Conservation (phyloP, 768 basidiomycete species). For the Boletus patriciae region DNA sequence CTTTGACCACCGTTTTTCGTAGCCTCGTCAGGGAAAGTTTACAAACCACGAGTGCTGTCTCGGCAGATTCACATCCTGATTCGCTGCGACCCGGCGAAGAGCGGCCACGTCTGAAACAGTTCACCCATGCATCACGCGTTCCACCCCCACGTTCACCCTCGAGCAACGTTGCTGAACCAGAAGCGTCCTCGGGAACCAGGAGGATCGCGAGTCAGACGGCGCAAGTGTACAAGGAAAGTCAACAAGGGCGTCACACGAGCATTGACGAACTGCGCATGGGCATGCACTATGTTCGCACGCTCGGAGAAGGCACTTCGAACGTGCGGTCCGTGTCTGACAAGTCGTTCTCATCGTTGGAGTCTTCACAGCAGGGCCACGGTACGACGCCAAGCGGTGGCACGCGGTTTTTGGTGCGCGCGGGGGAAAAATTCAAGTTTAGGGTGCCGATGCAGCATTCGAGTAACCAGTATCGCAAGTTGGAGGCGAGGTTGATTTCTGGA, state of each 20-base stretch:
- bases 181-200: conserved; percentile 31
- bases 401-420: conserved; percentile 53
- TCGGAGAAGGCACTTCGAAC: conserved; percentile 52
- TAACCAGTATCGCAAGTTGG: conserved; percentile 39
- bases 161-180: conserved; percentile 18
- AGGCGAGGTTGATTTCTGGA: conserved; percentile 52
- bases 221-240: conserved; percentile 48
- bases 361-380: conserved; percentile 46
- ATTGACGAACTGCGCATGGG: conserved; percentile 69
- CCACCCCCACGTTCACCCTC: conserved; percentile 55
- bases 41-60: conserved; percentile 41
- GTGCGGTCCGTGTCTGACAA: conserved; percentile 36
- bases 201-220: conserved; percentile 65
- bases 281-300: conserved; percentile 66
- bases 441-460: conserved; percentile 41
- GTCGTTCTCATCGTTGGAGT: conserved; percentile 65
- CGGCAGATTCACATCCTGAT: conserved; percentile 36
- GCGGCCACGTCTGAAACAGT: conserved; percentile 67
- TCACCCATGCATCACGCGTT: conserved; percentile 65
- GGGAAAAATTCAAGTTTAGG: conserved; percentile 60
- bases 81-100: conserved; percentile 30
- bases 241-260: conserved; percentile 39
- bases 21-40: conserved; percentile 55
- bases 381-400: conserved; percentile 26
- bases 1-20: conserved; percentile 29